Percentiles rank a stretch among this genome's conserved stretches.
Evolutionary conservation across 495 filamentous ascomycete species (phyloP).

Genomic region (Tuber magnatum): DNA sequence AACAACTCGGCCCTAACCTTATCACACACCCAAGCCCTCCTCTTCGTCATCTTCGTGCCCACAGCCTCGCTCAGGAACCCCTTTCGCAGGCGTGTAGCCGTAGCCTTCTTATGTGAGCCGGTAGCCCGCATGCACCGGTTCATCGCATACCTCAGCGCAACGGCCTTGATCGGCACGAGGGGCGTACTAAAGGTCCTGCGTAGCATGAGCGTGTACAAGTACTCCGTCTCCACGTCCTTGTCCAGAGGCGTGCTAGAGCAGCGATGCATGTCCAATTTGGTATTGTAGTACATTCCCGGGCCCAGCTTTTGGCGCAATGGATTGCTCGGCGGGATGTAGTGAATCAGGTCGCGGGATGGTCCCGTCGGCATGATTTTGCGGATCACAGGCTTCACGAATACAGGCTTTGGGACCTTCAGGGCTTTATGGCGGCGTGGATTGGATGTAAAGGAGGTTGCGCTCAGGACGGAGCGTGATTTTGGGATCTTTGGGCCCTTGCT

Average conservation of each 20-base stretch:
- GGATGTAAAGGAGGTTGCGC: not conserved
- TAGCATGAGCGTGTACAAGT: not conserved
- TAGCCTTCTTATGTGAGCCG: not conserved
- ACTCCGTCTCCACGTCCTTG: not conserved
- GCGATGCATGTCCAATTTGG: not conserved
- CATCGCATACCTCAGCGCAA: not conserved
- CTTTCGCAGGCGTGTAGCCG: not conserved
- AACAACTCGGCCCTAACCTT: not conserved
- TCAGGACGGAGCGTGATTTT: not conserved
- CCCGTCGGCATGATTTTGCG: not conserved
- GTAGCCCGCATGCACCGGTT: not conserved
- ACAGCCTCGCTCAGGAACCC: not conserved
- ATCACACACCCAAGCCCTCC: not conserved
- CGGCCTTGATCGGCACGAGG: not conserved
- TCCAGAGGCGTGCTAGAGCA: not conserved
- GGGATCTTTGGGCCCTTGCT: not conserved
- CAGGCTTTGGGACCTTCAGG: not conserved
- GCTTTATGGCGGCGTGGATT: not conserved
- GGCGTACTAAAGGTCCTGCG: not conserved
- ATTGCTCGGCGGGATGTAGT: not conserved
- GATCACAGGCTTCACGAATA: not conserved
- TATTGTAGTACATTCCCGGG: not conserved
- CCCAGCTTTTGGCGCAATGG: not conserved
- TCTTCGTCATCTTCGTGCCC: not conserved
- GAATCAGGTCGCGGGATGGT: not conserved